Evolutionary conservation across 164 flowering plant genomes (phyloP).

Genomic region (Buxus sempervirens): DNA sequence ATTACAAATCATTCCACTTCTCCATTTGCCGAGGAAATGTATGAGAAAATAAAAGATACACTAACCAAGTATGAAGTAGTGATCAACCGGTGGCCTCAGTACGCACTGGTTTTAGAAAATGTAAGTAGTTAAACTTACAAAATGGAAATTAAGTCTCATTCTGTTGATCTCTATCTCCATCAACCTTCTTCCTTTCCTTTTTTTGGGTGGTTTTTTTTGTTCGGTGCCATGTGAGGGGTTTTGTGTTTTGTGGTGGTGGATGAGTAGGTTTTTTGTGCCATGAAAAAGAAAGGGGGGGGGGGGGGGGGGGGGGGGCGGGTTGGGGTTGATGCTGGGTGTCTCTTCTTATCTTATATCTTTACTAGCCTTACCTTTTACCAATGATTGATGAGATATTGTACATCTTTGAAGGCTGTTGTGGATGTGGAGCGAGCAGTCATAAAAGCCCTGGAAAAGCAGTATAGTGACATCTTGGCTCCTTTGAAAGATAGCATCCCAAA

Average conservation of each 20-base stretch:
- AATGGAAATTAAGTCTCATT: too few species aligned
- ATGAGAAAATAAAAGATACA: slow-evolving; percentile 54
- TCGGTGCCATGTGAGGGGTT: too few species aligned
- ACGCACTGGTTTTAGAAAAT: slow-evolving; percentile 66
- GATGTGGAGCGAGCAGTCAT: slow-evolving; percentile 76
- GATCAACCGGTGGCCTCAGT: slow-evolving; percentile 85
- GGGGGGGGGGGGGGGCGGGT: too few species aligned
- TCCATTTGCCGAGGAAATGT: slow-evolving; percentile 89
- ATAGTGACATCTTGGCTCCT: slow-evolving; percentile 74
- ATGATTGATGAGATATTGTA: slow-evolving; percentile 5
- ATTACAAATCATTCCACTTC: slow-evolving; percentile 75
- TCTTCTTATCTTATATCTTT: neutral
- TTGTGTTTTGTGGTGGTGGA: too few species aligned
- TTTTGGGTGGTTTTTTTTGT: neutral
- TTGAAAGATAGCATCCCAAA: slow-evolving; percentile 85
- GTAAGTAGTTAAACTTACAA: slow-evolving; percentile 40
- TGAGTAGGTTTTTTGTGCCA: too few species aligned
- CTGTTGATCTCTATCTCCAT: too few species aligned
- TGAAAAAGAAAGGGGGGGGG: too few species aligned
- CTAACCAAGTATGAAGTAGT: slow-evolving; percentile 76
- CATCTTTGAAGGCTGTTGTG: slow-evolving; percentile 60
- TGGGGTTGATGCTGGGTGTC: too few species aligned
- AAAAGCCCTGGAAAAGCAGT: slow-evolving; percentile 84
- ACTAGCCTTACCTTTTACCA: slow-evolving; percentile 1
- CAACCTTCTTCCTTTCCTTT: neutral